phyloP scores from a whole-genome alignment of 1,139 yeast species.

The Kodamaea sp. region DNA sequence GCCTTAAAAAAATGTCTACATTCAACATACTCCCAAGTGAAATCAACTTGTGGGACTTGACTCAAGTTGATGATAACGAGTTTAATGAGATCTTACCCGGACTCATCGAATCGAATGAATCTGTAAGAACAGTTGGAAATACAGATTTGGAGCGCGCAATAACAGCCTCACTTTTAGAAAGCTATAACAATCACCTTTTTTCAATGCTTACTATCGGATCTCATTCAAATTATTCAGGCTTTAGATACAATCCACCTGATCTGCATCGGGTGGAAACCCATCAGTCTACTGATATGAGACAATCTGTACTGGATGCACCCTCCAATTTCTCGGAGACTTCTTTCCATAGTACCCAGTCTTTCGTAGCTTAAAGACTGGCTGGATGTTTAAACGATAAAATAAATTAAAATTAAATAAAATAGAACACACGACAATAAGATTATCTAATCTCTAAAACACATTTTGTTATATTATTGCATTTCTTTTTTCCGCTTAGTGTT shows the following conservation, averaged over 20 bases:
- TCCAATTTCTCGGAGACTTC: no score
- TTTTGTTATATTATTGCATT: no score
- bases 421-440: no score
- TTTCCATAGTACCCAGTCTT: no score
- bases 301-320: no score
- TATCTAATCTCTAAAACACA: no score
- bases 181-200: constrained; percentile 6
- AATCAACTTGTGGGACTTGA: constrained; percentile 36
- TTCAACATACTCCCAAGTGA: constrained; percentile 31
- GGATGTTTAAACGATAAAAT: no score
- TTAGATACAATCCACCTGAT: constrained; percentile 7
- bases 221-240: constrained; percentile 7
- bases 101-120: constrained; percentile 3
- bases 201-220: constrained; percentile 5
- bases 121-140: background rate
- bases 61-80: constrained; percentile 36
- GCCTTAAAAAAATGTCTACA: constrained; percentile 26
- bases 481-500: no score
- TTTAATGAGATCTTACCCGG: constrained; percentile 33
- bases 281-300: no score
- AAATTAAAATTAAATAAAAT: no score
- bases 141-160: constrained; percentile 9
- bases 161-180: constrained; percentile 9
- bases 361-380: no score
- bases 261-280: no score